phyloP scores from a whole-genome alignment of 176 grass and related monocot genomes.

The Oropetium thomaeum region DNA sequence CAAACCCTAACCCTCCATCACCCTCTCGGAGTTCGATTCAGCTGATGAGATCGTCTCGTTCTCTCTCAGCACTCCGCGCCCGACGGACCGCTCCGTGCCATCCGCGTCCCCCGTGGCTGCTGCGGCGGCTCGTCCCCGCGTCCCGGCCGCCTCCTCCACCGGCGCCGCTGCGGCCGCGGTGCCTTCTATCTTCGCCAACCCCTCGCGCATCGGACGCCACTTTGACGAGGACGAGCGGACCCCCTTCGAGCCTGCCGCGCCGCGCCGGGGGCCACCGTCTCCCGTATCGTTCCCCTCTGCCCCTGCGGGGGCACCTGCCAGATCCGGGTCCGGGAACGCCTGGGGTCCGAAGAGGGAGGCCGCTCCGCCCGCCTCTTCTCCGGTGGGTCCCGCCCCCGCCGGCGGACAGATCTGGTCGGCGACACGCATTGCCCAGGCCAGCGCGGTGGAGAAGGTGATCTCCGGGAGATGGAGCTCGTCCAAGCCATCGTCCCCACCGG shows the following conservation, averaged over 20 bases:
- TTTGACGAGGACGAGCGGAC: constrained; percentile 99
- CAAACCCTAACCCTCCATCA: constrained; percentile 27
- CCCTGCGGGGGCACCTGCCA: constrained; percentile 13
- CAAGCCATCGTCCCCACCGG: constrained; percentile 50
- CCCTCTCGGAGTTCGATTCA: not conserved
- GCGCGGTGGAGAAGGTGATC: constrained; percentile 96
- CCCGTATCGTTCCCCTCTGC: constrained; percentile 23
- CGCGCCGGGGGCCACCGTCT: constrained; percentile 29
- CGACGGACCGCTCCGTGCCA: constrained; percentile 43
- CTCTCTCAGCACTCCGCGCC: constrained; percentile 56
- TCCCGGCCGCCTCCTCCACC: constrained; percentile 27
- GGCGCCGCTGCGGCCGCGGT: constrained; percentile 29
- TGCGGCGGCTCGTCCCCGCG: constrained; percentile 44
- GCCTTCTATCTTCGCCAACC: constrained; percentile 48
- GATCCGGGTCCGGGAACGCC: constrained; percentile 57
- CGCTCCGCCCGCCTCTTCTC: constrained; percentile 34
- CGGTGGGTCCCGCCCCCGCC: not conserved
- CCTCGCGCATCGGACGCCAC: constrained; percentile 70
- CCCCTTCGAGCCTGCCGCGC: constrained; percentile 64
- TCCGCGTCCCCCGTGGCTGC: constrained; percentile 23
- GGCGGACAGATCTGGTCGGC: constrained; percentile 74
- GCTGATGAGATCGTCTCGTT: not conserved
- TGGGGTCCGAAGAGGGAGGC: constrained; percentile 71
- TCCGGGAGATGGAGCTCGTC: constrained; percentile 75
- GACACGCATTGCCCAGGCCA: constrained; percentile 80